Evolutionary conservation across 169 alveolate species (phyloP).

Genomic region (Cyclospora cayetanensis): DNA sequence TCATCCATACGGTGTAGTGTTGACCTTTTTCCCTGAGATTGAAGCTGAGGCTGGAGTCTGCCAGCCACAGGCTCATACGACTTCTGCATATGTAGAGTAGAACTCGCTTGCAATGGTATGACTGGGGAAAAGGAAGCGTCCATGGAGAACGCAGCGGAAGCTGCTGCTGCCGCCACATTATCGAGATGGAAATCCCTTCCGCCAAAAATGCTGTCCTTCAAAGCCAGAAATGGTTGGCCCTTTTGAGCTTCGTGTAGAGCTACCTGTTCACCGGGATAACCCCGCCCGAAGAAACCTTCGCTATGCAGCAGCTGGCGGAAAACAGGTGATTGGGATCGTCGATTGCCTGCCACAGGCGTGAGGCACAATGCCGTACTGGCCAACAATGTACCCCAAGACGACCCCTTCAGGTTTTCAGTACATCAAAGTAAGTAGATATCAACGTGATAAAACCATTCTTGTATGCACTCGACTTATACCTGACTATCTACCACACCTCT

Average conservation of each 20-base stretch:
- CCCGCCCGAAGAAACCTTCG: not conserved
- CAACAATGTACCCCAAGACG: no score
- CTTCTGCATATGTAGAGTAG: not conserved
- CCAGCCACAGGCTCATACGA: not conserved
- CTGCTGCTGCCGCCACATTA: conserved; percentile 14
- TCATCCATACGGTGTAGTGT: not conserved
- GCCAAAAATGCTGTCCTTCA: no score
- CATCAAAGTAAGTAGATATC: no score
- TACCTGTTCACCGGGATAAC: not conserved
- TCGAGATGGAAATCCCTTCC: not conserved
- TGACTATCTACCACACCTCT: no score
- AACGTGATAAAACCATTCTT: no score
- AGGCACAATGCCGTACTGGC: no score
- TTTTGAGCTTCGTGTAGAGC: not conserved
- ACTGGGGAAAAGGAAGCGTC: conserved; percentile 7
- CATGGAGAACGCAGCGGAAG: conserved; percentile 22
- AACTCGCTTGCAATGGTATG: not conserved
- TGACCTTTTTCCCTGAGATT: not conserved
- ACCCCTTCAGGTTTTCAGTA: no score
- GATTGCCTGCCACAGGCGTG: conserved; percentile 36
- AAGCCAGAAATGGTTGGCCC: not conserved
- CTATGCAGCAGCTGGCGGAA: conserved; percentile 39
- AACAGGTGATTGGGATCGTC: conserved; percentile 43
- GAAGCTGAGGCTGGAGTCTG: not conserved
- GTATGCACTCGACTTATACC: no score